Evolutionary conservation across 805 yeast genomes (phyloP).

Genomic region (Sugiyamaella marilandica): DNA sequence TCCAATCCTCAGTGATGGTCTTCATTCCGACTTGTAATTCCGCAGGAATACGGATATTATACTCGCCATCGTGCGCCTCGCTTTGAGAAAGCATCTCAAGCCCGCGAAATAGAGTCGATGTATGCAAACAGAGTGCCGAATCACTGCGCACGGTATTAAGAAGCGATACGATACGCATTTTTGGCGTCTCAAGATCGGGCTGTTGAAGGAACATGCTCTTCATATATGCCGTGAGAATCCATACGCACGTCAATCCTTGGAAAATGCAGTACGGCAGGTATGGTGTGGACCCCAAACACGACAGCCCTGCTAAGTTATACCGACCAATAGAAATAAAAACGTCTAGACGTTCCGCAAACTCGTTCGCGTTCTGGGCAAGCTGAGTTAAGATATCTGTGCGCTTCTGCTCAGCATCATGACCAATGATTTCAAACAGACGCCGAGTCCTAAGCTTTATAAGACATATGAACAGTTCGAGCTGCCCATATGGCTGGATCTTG

Average conservation of each 20-base stretch:
- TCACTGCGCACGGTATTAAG: background rate
- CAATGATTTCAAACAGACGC: background rate
- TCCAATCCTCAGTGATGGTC: background rate
- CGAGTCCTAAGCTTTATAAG: conserved; percentile 10
- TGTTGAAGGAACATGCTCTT: background rate
- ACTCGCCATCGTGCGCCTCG: conserved; percentile 1
- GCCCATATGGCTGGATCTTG: conserved; percentile 7
- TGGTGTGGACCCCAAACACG: background rate
- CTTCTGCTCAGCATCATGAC: background rate
- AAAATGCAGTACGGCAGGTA: background rate
- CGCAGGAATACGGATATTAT: conserved; percentile 2
- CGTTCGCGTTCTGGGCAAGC: background rate
- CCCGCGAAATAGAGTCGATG: background rate
- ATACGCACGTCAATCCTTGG: conserved; percentile 5
- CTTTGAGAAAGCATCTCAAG: background rate
- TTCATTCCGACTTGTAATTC: conserved; percentile 1
- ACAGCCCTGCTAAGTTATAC: background rate
- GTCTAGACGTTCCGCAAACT: conserved; percentile 1
- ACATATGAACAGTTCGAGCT: conserved; percentile 6
- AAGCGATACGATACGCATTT: background rate
- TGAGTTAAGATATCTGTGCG: background rate
- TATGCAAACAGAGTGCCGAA: background rate
- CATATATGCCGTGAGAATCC: background rate
- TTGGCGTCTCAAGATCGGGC: background rate
- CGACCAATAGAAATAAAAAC: background rate